These are phyloP conservation scores for Vanrija pseudolonga DNA, from an alignment of 1,284 basidiomycete genomes.

Conservation along the genomic window DNA sequence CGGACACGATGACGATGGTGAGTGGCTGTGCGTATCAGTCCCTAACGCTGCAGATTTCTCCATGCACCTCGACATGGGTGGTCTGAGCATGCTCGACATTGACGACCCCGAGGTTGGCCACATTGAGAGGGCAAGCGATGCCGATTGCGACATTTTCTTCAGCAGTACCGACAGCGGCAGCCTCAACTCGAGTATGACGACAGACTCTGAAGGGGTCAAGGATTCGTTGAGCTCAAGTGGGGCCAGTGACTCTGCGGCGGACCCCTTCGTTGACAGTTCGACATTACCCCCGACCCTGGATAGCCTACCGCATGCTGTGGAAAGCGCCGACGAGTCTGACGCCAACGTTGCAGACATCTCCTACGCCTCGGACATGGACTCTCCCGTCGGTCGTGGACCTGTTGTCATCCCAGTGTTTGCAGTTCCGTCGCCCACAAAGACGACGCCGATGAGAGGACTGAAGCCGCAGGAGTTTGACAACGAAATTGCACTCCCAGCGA, in stretches of 20 bases:
- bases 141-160: background rate
- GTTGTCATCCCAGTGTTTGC: conserved; percentile 31
- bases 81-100: conserved; percentile 34
- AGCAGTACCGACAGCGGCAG: background rate
- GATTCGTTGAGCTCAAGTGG: background rate
- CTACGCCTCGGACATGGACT: conserved; percentile 22
- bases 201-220: too few relatives aligned
- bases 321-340: background rate
- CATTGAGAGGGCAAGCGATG: conserved; percentile 8
- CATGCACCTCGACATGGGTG: conserved; percentile 35
- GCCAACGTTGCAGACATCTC: conserved; percentile 1
- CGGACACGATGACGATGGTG: conserved; percentile 7
- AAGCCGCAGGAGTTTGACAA: background rate
- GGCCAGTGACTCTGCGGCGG: too few relatives aligned
- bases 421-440: background rate
- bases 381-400: conserved; percentile 32
- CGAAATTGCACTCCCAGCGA: background rate
- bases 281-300: too few relatives aligned
- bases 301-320: background rate
- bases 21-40: background rate
- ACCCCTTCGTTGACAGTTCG: background rate
- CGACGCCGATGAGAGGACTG: background rate
- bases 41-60: conserved; percentile 1
- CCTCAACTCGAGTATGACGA: background rate
- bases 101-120: conserved; percentile 31